Percentiles rank a stretch among this genome's conserved stretches.
phyloP scores from a whole-genome alignment of 495 filamentous ascomycete species.

The Hypoxylon intermedium region DNA sequence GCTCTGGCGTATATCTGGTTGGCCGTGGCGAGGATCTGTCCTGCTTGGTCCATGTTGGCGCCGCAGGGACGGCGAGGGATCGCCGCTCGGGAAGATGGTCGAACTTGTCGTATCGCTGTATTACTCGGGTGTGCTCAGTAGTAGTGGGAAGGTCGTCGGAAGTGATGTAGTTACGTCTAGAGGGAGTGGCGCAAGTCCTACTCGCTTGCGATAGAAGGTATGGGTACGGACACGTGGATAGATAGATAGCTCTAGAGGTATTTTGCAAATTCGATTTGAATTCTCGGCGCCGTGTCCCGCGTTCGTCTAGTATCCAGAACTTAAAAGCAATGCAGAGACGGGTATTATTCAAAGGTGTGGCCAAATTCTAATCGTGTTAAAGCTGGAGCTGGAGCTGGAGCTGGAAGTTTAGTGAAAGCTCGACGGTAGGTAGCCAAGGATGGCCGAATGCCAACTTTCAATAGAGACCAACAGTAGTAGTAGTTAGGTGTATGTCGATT shows the following conservation, averaged over 20 bases:
- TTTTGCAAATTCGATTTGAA: conserved; percentile 3
- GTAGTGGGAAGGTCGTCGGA: background rate
- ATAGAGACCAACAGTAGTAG: no score
- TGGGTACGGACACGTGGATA: no score
- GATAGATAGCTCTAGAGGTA: background rate
- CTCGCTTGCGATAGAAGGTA: conserved; percentile 17
- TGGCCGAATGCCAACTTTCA: no score
- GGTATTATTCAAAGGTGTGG: conserved; percentile 4
- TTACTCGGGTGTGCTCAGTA: conserved; percentile 16
- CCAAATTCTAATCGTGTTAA: conserved; percentile 7
- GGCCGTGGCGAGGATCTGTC: conserved; percentile 47
- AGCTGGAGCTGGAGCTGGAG: background rate
- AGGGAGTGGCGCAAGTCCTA: conserved; percentile 8
- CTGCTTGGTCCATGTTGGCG: conserved; percentile 51
- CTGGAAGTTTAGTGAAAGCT: conserved; percentile 5
- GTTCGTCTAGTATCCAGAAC: background rate
- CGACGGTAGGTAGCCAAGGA: no score
- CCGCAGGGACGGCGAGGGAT: conserved; percentile 21
- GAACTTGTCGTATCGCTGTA: conserved; percentile 5
- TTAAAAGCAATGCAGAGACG: conserved; percentile 3
- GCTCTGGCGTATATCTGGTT: conserved; percentile 53
- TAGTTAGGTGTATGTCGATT: no score
- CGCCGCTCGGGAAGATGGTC: conserved; percentile 6
- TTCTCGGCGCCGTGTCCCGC: background rate
- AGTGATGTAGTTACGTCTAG: background rate